Evolutionary conservation across 1,284 basidiomycete species (phyloP).

Genomic region (Leccinum ponderosum): DNA sequence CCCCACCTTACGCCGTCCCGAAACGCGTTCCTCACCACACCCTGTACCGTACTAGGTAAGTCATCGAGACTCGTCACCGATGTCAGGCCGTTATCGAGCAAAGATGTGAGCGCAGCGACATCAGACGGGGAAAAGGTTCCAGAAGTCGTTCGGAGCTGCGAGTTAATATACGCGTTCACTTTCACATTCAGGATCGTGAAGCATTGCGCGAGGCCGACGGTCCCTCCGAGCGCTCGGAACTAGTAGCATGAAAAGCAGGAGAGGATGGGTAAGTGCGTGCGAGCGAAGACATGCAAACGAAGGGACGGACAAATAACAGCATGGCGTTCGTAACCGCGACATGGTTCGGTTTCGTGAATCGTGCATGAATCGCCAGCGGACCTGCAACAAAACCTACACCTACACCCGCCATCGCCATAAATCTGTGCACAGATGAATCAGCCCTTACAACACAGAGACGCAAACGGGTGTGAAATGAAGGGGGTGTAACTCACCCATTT

Average conservation of each 20-base stretch:
- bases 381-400: conserved; percentile 45
- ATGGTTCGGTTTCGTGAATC: conserved; percentile 44
- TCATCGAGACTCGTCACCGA: conserved; percentile 38
- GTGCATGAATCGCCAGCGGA: conserved; percentile 43
- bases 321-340: conserved; percentile 46
- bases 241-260: conserved; percentile 14
- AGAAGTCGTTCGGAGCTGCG: conserved; percentile 17
- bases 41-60: conserved; percentile 38
- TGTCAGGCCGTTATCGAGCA: conserved; percentile 23
- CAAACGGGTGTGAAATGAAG: neutral
- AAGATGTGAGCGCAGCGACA: conserved; percentile 22
- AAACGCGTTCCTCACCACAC: conserved; percentile 42
- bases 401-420: conserved; percentile 46
- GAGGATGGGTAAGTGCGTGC: neutral
- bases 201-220: conserved; percentile 52
- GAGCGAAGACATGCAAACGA: no score
- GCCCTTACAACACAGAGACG: neutral
- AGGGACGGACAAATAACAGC: conserved; percentile 43
- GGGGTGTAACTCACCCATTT: conserved; percentile 34
- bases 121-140: conserved; percentile 28
- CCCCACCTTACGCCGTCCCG: conserved; percentile 41
- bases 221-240: conserved; percentile 51
- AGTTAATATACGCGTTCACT: conserved; percentile 37
- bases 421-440: conserved; percentile 30
- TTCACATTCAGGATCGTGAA: conserved; percentile 47